Percentiles rank a stretch among this genome's conserved stretches.
Evolutionary conservation across 2,329 filamentous ascomycete species (phyloP).

Genomic region (Colletotrichum neosansevieriae): DNA sequence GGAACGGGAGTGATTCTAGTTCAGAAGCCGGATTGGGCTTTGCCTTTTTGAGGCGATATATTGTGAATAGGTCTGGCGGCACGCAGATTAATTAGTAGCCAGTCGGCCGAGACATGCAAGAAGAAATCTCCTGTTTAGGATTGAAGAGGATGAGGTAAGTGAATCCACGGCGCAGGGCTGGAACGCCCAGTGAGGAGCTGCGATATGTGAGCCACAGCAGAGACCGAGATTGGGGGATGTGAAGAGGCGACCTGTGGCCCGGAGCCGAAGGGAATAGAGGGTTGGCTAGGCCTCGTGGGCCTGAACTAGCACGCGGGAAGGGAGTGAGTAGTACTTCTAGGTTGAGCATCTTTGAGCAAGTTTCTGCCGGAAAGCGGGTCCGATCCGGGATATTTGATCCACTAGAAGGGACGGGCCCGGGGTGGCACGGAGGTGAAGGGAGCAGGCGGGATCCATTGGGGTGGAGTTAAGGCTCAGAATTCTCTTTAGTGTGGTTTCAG

Average conservation of each 20-base stretch:
- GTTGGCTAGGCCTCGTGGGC: not conserved
- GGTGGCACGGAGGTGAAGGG: slow-evolving; percentile 1
- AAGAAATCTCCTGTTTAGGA: not conserved
- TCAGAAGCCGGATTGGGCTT: no score
- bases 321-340: no score
- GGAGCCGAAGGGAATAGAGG: not conserved
- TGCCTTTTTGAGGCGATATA: not conserved
- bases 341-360: slow-evolving; percentile 52
- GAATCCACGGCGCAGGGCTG: not conserved
- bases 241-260: not conserved
- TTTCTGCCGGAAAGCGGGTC: slow-evolving; percentile 44
- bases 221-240: not conserved
- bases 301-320: not conserved
- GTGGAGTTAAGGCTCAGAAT: slow-evolving; percentile 18
- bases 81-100: not conserved
- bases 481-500: not conserved
- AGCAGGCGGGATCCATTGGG: not conserved
- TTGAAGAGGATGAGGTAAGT: slow-evolving; percentile 1
- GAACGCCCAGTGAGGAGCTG: not conserved
- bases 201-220: not conserved
- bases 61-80: not conserved
- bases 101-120: not conserved
- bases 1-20: no score
- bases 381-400: not conserved
- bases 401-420: not conserved